These are phyloP conservation scores for Leishmania major DNA, from an alignment of 208 protist genomes.

Conservation along the genomic window DNA sequence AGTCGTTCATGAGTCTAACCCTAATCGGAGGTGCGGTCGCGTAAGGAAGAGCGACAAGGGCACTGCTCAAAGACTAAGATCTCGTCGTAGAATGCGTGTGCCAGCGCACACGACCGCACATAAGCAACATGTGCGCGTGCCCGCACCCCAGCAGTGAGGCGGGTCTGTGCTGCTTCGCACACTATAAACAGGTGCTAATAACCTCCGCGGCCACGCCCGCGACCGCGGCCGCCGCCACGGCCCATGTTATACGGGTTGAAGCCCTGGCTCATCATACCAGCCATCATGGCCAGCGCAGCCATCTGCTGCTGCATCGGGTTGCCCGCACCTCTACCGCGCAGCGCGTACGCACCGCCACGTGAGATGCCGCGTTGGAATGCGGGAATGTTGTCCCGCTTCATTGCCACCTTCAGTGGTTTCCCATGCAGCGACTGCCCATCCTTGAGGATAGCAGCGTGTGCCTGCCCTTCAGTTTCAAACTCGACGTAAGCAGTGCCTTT, in stretches of 20 bases:
- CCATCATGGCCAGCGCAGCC: slow-evolving; percentile 83
- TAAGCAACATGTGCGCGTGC: neutral
- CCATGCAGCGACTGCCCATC: slow-evolving; percentile 87
- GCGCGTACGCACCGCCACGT: slow-evolving; percentile 28
- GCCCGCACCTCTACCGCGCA: slow-evolving; percentile 30
- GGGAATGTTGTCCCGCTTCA: slow-evolving; percentile 89
- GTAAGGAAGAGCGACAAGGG: neutral
- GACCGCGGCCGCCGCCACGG: slow-evolving; percentile 36
- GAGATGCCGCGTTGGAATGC: slow-evolving; percentile 72
- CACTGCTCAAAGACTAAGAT: neutral
- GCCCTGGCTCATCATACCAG: slow-evolving; percentile 77
- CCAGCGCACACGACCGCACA: neutral
- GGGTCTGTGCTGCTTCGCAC: neutral
- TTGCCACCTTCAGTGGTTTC: slow-evolving; percentile 76
- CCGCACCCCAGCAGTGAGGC: neutral
- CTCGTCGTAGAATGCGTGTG: neutral
- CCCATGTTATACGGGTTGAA: slow-evolving; percentile 70
- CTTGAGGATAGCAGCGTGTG: slow-evolving; percentile 82
- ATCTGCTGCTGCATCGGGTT: slow-evolving; percentile 62
- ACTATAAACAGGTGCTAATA: slow-evolving; percentile 19
- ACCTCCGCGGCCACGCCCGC: slow-evolving; percentile 38
- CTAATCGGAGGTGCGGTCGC: neutral
- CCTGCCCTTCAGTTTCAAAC: slow-evolving; percentile 88
- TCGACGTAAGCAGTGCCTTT: slow-evolving; percentile 95
- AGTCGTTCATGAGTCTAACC: neutral